Percentiles rank a stretch among this genome's conserved stretches.
Evolutionary conservation across 164 flowering plant species (phyloP).

Genomic region (Kalanchoe fedtschenkoi): DNA sequence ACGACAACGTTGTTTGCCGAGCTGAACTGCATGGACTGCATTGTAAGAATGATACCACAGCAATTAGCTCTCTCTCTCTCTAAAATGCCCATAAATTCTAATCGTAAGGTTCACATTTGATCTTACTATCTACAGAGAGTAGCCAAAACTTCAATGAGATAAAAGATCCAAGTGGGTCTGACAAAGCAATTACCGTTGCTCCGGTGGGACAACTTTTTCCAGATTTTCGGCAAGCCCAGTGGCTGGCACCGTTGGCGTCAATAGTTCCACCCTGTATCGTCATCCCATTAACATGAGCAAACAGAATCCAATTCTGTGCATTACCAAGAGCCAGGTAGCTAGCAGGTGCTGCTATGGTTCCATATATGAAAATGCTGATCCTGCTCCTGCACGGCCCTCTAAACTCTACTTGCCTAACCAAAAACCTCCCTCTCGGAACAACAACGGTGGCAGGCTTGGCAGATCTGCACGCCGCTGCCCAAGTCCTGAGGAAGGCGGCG

Average conservation of each 20-base stretch:
- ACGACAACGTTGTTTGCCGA: conserved; percentile 15
- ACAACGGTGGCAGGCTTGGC: conserved; percentile 9
- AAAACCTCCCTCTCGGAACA: conserved; percentile 10
- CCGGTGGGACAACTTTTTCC: conserved; percentile 10
- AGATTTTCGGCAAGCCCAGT: conserved; percentile 11
- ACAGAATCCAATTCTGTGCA: conserved; percentile 6
- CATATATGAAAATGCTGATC: conserved; percentile 3
- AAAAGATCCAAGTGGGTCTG: too few species aligned
- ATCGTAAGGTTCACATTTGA: too few species aligned
- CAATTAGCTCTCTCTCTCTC: too few species aligned
- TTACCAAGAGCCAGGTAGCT: conserved; percentile 1
- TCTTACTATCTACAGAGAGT: too few species aligned
- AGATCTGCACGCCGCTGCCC: conserved; percentile 17
- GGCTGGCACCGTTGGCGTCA: conserved; percentile 9
- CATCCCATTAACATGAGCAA: conserved; percentile 3
- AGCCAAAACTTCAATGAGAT: too few species aligned
- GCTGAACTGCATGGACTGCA: conserved; percentile 16
- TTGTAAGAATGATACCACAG: background rate
- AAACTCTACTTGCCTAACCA: conserved; percentile 3
- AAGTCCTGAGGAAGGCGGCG: conserved; percentile 17
- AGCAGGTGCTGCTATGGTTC: conserved; percentile 9
- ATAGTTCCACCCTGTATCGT: conserved; percentile 9
- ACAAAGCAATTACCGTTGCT: conserved; percentile 8
- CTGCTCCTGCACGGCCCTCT: conserved; percentile 9
- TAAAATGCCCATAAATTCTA: too few species aligned